Percentiles rank a stretch among this genome's conserved stretches.
phyloP scores from a whole-genome alignment of 177 flowering plant genomes.

The Vitis hybrid region DNA sequence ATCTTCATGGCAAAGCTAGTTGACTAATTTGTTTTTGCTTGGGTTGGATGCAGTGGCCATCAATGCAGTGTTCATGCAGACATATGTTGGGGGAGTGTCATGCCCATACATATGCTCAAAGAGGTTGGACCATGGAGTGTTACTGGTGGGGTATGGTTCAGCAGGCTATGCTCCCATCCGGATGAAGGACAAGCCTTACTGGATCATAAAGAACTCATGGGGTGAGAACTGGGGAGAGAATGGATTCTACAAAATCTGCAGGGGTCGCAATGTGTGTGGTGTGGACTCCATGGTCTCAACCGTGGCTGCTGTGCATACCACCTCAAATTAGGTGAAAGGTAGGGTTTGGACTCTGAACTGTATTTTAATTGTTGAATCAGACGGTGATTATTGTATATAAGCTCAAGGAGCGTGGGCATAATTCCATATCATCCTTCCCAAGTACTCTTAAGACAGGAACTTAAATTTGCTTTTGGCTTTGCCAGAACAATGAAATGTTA shows the following conservation, averaged over 20 bases:
- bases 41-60: conserved; percentile 58
- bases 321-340: not conserved
- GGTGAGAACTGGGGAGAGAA: conserved; percentile 53
- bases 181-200: conserved; percentile 48
- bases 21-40: not conserved
- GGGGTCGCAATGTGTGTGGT: conserved; percentile 53
- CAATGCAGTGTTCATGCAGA: conserved; percentile 74
- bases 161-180: conserved; percentile 45
- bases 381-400: not conserved
- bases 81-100: conserved; percentile 68
- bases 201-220: conserved; percentile 60
- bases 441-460: no score
- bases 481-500: no score
- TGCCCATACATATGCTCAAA: conserved; percentile 71
- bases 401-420: no score
- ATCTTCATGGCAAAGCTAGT: not conserved
- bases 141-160: conserved; percentile 65
- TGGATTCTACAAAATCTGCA: conserved; percentile 58
- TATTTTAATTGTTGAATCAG: no score
- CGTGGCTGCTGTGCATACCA: conserved; percentile 40
- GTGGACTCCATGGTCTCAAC: conserved; percentile 57
- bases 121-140: conserved; percentile 64
- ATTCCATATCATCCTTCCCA: no score
- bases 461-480: no score
- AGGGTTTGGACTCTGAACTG: not conserved